Base-by-base conservation (phyloP, 1,284 basidiomycete genomes). In the Leccinum insigne region DNA sequence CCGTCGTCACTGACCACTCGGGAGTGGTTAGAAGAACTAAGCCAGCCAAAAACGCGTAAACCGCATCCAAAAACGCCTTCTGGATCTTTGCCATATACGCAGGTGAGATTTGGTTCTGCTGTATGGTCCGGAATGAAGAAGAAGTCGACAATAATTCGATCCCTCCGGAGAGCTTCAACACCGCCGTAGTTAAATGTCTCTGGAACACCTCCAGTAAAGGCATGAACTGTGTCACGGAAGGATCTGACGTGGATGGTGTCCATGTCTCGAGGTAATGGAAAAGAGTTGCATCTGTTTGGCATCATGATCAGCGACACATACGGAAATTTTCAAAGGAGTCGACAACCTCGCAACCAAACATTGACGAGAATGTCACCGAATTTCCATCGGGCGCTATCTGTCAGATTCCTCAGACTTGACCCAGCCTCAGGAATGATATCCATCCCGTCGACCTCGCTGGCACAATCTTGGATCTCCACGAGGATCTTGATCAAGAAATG, bases 31-130 rank as follows among this genome's bases (percentile, higher is more conserved):
- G 83, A 63, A 89, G 86, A 26, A 96, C 87, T 60, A 99, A 81
- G 0, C 97, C 97, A 71, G 99, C 95, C 58, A 99, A 81, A 70
- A 98, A 91, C 26, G 91, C 90, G 77, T 97, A 96, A 35, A 98
- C 75, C 1, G 91, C 87, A 73, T 99, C 96, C 59, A 98, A 78
- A 78, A 98, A 98, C 0, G 92, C 88, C 68, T 91, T 92, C 23
- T 90, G 91, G 73, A 99, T 92, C 79, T 93, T 93, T 14, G 82
- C 75, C 21, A 85, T 79, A 69, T 90, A 90, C 7, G 84, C 83
- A 49, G 81, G 78, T 4, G 86, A 80, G 52, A 92, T 80, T 9
- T 82, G 75, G 68, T 85, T 83, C 70, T 91, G 89, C 68, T 86
- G 87, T 54, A 80, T 75, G 13, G 82, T 77, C 68, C 83, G 84